Percentiles rank a stretch among this genome's conserved stretches.
Evolutionary conservation across 2,329 filamentous ascomycete genomes (phyloP).

Genomic region (Grosmannia penicillata): DNA sequence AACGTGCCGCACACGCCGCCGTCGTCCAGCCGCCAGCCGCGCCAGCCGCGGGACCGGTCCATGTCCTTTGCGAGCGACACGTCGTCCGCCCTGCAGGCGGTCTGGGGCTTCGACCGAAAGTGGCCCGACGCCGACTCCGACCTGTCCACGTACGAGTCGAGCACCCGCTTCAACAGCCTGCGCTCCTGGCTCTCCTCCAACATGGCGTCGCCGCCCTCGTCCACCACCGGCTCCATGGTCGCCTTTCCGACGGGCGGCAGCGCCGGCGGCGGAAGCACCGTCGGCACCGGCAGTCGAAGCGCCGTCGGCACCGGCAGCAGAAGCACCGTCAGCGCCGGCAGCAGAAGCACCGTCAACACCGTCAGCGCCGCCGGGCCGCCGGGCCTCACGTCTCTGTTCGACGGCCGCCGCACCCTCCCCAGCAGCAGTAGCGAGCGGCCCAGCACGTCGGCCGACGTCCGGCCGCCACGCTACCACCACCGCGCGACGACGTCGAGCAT

Average conservation of each 20-base stretch:
- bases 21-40: neutral
- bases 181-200: slow-evolving; percentile 10
- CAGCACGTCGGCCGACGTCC: too few species aligned
- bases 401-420: slow-evolving; percentile 1
- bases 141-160: slow-evolving; percentile 8
- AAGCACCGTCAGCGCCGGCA: too few species aligned
- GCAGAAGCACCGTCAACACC: neutral
- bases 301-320: too few species aligned
- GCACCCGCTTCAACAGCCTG: slow-evolving; percentile 10
- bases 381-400: slow-evolving; percentile 7
- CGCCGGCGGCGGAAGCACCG: neutral
- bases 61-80: slow-evolving; percentile 8
- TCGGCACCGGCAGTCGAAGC: too few species aligned
- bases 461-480: slow-evolving; percentile 28
- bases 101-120: slow-evolving; percentile 5
- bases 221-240: slow-evolving; percentile 2
- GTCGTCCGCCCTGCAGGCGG: neutral
- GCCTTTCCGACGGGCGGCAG: neutral
- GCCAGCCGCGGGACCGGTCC: slow-evolving; percentile 6
- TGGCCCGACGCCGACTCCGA: slow-evolving; percentile 6
- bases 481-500: slow-evolving; percentile 37
- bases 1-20: neutral
- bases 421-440: neutral
- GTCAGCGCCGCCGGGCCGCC: neutral
- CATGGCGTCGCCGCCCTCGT: slow-evolving; percentile 6